These are phyloP conservation scores for Sporothrix brunneoviolacea DNA, from an alignment of 2,329 filamentous ascomycete species.

Conservation along the genomic window DNA sequence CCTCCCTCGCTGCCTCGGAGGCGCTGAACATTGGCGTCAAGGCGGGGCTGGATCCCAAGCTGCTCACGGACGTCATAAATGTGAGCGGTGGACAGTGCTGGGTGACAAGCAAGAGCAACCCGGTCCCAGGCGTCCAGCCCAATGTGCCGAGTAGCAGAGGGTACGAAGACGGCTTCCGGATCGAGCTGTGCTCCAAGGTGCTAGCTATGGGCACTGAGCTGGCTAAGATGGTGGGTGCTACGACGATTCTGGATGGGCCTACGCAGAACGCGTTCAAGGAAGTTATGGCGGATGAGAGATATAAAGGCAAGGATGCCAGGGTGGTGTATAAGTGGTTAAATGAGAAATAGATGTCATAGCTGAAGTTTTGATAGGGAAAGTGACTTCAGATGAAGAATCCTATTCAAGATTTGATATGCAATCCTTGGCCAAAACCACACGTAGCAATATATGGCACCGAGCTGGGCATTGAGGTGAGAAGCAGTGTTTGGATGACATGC, in stretches of 20 bases:
- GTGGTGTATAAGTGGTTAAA: conserved; percentile 4
- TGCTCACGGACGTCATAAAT: neutral
- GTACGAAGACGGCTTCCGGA: conserved; percentile 3
- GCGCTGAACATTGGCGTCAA: conserved; percentile 2
- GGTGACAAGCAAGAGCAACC: conserved; percentile 4
- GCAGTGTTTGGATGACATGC: no score
- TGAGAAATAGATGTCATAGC: neutral
- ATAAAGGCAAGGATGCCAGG: conserved; percentile 2
- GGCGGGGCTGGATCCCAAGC: neutral
- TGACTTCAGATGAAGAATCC: no score
- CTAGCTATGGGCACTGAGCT: neutral
- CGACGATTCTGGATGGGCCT: neutral
- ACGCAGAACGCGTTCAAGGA: neutral
- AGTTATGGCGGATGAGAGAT: neutral
- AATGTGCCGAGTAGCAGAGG: neutral
- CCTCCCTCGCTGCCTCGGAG: neutral
- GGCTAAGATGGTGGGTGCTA: conserved; percentile 1
- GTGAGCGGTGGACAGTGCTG: conserved; percentile 3
- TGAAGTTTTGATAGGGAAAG: no score
- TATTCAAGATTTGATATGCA: no score
- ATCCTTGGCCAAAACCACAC: no score
- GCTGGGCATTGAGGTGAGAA: no score
- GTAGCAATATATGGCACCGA: no score
- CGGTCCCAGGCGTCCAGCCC: neutral
- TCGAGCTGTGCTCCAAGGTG: conserved; percentile 2